Conservation (phyloP, 2,329 filamentous ascomycete genomes). For the Exophiala sideris region DNA sequence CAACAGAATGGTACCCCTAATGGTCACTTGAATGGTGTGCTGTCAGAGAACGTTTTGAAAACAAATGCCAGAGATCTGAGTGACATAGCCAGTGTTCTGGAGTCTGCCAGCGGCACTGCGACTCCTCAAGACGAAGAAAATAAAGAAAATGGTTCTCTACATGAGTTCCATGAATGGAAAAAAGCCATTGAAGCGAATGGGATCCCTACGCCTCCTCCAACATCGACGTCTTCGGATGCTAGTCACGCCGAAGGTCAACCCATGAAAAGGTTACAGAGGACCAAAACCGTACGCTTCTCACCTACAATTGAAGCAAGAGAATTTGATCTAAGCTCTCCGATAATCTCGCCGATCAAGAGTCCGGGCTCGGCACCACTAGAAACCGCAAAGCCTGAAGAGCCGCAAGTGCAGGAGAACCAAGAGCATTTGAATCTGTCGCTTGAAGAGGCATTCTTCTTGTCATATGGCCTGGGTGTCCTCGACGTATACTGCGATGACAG, state of each 20-base stretch:
- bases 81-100: conserved; percentile 26
- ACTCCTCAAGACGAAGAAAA: conserved; percentile 16
- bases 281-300: conserved; percentile 69
- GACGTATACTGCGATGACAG: conserved; percentile 48
- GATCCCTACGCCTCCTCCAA: conserved; percentile 29
- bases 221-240: conserved; percentile 26
- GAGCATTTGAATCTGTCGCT: conserved; percentile 90
- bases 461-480: conserved; percentile 74
- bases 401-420: conserved; percentile 45
- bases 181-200: conserved; percentile 25
- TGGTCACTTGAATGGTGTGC: conserved; percentile 8
- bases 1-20: conserved; percentile 3
- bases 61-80: conserved; percentile 23
- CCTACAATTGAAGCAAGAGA: conserved; percentile 64
- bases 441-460: conserved; percentile 89
- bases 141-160: conserved; percentile 20
- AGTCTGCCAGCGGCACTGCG: conserved; percentile 16
- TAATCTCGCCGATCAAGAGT: conserved; percentile 29
- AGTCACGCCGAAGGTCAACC: conserved; percentile 23
- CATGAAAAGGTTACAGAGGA: conserved; percentile 20
- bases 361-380: conserved; percentile 20
- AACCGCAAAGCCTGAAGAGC: conserved; percentile 22
- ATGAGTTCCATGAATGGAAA: conserved; percentile 29
- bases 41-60: conserved; percentile 20
- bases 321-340: conserved; percentile 39